A percentile compares a stretch with the other conserved stretches of the same genome.
These are phyloP conservation scores for Conringia planisiliqua DNA, from an alignment of 345 rosid species.

Conservation along the genomic window DNA sequence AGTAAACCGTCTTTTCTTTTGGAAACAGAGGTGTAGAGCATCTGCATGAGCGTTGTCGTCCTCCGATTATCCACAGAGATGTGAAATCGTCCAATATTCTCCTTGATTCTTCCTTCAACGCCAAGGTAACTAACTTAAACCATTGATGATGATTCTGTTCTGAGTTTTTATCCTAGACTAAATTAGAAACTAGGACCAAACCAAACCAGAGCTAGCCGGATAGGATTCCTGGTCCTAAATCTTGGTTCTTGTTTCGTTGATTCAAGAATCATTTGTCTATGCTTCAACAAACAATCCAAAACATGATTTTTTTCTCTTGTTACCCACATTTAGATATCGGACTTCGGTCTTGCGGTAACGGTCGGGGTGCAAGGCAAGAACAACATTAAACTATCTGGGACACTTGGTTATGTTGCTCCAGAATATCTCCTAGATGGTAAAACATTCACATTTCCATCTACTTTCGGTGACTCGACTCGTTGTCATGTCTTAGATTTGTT, in stretches of 20 bases:
- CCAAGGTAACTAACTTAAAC: slow-evolving; percentile 56
- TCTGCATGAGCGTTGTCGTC: slow-evolving; percentile 88
- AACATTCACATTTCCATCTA: background rate
- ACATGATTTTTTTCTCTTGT: background rate
- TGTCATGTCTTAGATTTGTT: background rate
- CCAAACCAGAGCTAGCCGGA: background rate
- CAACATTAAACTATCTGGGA: slow-evolving; percentile 83
- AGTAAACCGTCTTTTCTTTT: slow-evolving; percentile 24
- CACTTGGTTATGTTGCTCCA: slow-evolving; percentile 92
- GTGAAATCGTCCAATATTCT: slow-evolving; percentile 95
- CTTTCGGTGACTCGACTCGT: background rate
- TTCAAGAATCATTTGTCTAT: slow-evolving; percentile 10
- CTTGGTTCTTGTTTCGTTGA: slow-evolving; percentile 1
- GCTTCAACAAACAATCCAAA: background rate
- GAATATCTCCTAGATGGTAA: slow-evolving; percentile 90
- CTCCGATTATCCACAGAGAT: slow-evolving; percentile 95
- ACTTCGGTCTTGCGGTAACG: slow-evolving; percentile 92
- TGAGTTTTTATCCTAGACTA: too few relatives aligned
- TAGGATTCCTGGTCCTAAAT: background rate
- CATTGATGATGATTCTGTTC: background rate
- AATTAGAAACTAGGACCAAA: background rate
- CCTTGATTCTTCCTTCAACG: slow-evolving; percentile 81
- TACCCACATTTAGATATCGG: slow-evolving; percentile 64
- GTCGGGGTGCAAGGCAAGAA: slow-evolving; percentile 59
- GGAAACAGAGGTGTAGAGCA: slow-evolving; percentile 87